phyloP scores from a whole-genome alignment of 305 asterid species.

The Fraxinus platypoda region DNA sequence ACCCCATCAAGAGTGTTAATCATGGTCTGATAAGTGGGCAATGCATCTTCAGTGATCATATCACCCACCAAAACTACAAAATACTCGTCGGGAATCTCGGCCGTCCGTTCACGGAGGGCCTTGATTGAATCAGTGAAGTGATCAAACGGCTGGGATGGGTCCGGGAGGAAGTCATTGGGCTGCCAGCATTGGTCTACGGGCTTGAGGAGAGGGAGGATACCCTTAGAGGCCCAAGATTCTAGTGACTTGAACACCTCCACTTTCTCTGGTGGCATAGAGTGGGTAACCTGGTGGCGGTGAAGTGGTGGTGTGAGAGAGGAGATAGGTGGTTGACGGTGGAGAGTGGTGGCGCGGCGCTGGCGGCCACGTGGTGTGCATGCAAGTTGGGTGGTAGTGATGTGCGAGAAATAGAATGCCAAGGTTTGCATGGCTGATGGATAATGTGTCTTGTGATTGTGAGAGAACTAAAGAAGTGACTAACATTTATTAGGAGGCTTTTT shows the following conservation, averaged over 20 bases:
- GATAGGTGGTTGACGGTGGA: not conserved
- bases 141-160: conserved; percentile 25
- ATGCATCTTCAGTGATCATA: conserved; percentile 44
- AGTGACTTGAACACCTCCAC: conserved; percentile 35
- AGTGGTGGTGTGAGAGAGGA: conserved; percentile 7
- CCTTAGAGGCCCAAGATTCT: conserved; percentile 29
- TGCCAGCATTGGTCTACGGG: conserved; percentile 45
- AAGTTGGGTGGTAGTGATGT: not conserved
- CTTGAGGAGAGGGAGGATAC: conserved; percentile 32
- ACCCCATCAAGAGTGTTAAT: conserved; percentile 39
- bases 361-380: not conserved
- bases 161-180: conserved; percentile 41
- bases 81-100: conserved; percentile 34
- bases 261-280: conserved; percentile 35
- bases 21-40: conserved; percentile 39
- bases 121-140: conserved; percentile 25
- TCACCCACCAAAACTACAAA: conserved; percentile 42
- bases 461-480: not conserved
- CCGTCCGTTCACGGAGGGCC: conserved; percentile 28
- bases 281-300: not conserved
- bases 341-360: not conserved
- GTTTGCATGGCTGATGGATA: conserved; percentile 2
- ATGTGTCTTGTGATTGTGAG: not conserved
- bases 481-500: not conserved
- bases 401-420: not conserved